Evolutionary conservation across 2,329 filamentous ascomycete species (phyloP).

Genomic region (Xylaria sp.): DNA sequence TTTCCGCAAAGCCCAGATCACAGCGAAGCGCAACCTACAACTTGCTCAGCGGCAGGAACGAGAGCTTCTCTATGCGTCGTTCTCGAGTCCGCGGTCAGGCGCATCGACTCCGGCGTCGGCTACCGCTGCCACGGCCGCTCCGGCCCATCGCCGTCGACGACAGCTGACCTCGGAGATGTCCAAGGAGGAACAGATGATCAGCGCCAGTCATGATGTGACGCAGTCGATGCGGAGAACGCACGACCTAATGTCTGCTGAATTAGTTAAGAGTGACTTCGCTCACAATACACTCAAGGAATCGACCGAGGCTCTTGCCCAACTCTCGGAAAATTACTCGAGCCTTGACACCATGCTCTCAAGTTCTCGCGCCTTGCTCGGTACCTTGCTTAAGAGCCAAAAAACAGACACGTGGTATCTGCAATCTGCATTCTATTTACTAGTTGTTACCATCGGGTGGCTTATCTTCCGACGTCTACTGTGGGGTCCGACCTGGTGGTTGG

Average conservation of each 20-base stretch:
- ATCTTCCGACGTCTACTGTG: conserved; percentile 86
- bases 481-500: conserved; percentile 88
- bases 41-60: conserved; percentile 80
- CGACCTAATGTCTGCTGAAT: conserved; percentile 83
- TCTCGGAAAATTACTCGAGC: conserved; percentile 82
- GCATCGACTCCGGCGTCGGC: conserved; percentile 49
- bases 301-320: conserved; percentile 80
- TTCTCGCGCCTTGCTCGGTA: conserved; percentile 78
- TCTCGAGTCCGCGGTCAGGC: conserved; percentile 57
- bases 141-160: conserved; percentile 50
- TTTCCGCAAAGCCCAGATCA: conserved; percentile 84
- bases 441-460: conserved; percentile 83
- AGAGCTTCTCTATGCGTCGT: conserved; percentile 76
- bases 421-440: conserved; percentile 84
- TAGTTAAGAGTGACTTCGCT: conserved; percentile 87
- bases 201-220: conserved; percentile 85
- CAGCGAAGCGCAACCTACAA: conserved; percentile 79
- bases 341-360: conserved; percentile 81
- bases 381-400: conserved; percentile 87
- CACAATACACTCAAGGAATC: conserved; percentile 88
- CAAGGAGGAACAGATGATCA: conserved; percentile 75
- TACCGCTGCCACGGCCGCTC: conserved; percentile 41
- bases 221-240: conserved; percentile 85
- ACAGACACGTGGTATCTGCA: conserved; percentile 98
- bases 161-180: conserved; percentile 49